A percentile compares a stretch with the other conserved stretches of the same genome.
These are phyloP conservation scores for Rubus idaeus DNA, from an alignment of 306 rosid species.

Conservation along the genomic window DNA sequence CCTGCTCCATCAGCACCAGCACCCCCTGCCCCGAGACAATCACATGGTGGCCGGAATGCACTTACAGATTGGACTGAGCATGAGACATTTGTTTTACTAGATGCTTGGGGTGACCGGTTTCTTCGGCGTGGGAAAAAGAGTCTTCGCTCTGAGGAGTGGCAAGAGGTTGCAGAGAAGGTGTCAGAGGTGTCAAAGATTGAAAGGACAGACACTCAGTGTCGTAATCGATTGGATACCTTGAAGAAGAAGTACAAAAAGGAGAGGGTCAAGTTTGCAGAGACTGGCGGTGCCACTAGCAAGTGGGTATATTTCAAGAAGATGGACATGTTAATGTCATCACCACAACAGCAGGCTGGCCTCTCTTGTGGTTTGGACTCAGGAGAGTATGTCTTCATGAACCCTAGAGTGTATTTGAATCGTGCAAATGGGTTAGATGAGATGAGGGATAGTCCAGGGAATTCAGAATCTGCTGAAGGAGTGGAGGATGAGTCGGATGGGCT, in stretches of 20 bases:
- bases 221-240: constrained; percentile 81
- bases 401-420: constrained; percentile 55
- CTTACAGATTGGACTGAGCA: constrained; percentile 80
- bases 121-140: constrained; percentile 85
- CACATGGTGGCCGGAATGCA: constrained; percentile 66
- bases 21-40: constrained; percentile 50
- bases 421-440: constrained; percentile 71
- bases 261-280: constrained; percentile 51
- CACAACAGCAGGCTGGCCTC: constrained; percentile 55
- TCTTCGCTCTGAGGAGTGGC: constrained; percentile 92
- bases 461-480: constrained; percentile 49
- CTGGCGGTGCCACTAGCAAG: constrained; percentile 40
- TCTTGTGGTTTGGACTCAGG: constrained; percentile 79
- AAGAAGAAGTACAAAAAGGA: constrained; percentile 92
- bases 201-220: constrained; percentile 79
- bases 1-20: constrained; percentile 38
- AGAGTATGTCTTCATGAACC: constrained; percentile 63
- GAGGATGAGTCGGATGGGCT: constrained; percentile 57
- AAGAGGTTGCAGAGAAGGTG: constrained; percentile 83
- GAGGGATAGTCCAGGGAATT: constrained; percentile 76
- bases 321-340: constrained; percentile 67
- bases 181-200: constrained; percentile 70
- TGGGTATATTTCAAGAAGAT: constrained; percentile 81
- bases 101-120: constrained; percentile 86
- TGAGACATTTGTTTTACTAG: constrained; percentile 75